A percentile compares a stretch with the other conserved stretches of the same genome.
These are phyloP conservation scores for Suillus paluster DNA, from an alignment of 768 basidiomycete species.

Conservation along the genomic window DNA sequence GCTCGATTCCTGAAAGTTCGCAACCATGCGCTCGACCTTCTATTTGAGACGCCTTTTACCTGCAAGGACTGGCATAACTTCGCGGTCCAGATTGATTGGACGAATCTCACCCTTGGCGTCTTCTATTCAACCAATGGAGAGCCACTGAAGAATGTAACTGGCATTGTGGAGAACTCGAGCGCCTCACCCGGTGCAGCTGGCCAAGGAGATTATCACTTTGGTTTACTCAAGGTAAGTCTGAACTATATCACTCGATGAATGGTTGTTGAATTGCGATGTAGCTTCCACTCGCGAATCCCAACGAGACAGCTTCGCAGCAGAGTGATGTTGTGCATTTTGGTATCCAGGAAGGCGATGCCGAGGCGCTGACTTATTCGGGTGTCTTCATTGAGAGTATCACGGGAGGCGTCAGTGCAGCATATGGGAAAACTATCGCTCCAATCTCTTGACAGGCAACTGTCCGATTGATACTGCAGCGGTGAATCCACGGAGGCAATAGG, in stretches of 20 bases:
- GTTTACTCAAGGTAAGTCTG: constrained; percentile 55
- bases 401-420: constrained; percentile 42
- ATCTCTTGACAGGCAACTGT: constrained; percentile 9
- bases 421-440: constrained; percentile 21
- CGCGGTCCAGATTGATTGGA: constrained; percentile 62
- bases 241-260: background rate
- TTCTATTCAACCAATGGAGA: constrained; percentile 51
- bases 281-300: constrained; percentile 57
- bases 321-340: constrained; percentile 62
- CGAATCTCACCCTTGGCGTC: constrained; percentile 49
- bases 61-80: constrained; percentile 60
- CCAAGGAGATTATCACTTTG: constrained; percentile 66
- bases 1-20: constrained; percentile 57
- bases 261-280: constrained; percentile 21
- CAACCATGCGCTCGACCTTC: constrained; percentile 55
- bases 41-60: constrained; percentile 54
- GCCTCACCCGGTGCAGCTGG: constrained; percentile 46
- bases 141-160: constrained; percentile 47
- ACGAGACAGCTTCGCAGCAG: constrained; percentile 50
- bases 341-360: constrained; percentile 59
- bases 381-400: constrained; percentile 54
- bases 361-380: constrained; percentile 61
- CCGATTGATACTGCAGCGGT: background rate
- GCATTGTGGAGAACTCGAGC: constrained; percentile 45
- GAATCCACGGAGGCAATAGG: background rate